Percentiles rank a stretch among this genome's conserved stretches.
phyloP scores from a whole-genome alignment of 1,284 basidiomycete species.

The Apiotrichum montevideense region DNA sequence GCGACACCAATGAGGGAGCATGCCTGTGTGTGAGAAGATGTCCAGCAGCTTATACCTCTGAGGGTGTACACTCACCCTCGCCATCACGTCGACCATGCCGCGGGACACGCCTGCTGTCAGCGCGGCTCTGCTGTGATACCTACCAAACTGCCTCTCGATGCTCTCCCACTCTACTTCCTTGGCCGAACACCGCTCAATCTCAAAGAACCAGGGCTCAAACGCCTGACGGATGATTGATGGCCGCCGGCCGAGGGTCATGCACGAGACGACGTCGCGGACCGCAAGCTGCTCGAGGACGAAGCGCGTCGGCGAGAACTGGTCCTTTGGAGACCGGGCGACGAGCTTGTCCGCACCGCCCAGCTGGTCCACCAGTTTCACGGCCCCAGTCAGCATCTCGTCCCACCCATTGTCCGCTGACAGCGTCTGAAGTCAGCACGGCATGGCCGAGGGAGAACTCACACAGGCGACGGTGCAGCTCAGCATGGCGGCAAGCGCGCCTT shows the following conservation, averaged over 20 bases:
- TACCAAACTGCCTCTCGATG: conserved; percentile 40
- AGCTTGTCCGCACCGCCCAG: conserved; percentile 37
- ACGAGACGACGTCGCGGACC: conserved; percentile 40
- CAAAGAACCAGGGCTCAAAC: conserved; percentile 43
- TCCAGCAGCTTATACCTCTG: too few species aligned
- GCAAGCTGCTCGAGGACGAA: conserved; percentile 44
- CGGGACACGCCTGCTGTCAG: conserved; percentile 27
- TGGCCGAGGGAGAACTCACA: conserved; percentile 17
- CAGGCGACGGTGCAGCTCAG: conserved; percentile 36
- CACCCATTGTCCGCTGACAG: conserved; percentile 41
- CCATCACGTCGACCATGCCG: conserved; percentile 42
- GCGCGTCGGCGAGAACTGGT: conserved; percentile 27
- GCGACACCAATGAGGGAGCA: conserved; percentile 26
- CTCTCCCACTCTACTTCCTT: conserved; percentile 40
- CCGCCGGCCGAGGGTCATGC: conserved; percentile 38
- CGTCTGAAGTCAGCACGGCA: conserved; percentile 14
- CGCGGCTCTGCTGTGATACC: not conserved
- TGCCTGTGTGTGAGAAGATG: conserved; percentile 10
- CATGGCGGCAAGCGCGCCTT: conserved; percentile 34
- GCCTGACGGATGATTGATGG: conserved; percentile 35
- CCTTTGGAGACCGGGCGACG: conserved; percentile 23
- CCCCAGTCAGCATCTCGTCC: conserved; percentile 37
- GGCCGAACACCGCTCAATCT: conserved; percentile 34
- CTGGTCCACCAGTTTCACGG: conserved; percentile 31
- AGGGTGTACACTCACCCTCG: conserved; percentile 20